Evolutionary conservation across 306 rosid species (phyloP), one percentile per base, ranked within the genome.

Genomic region (Parietaria judaica): DNA sequence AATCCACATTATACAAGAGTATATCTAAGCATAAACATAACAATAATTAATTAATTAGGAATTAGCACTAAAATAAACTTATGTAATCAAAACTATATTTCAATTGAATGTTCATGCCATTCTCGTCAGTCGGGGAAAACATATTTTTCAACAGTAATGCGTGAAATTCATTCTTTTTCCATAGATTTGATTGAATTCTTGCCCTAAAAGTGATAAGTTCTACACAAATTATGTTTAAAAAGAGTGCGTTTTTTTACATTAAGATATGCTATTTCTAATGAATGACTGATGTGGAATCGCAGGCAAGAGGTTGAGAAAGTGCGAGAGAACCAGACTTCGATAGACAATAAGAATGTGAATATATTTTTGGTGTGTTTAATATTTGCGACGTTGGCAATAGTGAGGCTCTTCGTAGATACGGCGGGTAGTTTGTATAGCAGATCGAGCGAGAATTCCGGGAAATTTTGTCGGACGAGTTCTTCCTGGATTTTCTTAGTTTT

Each of bases 271-370:
- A 9, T 53, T 53, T 53, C 11, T 6, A 53, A 53, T 7, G 15
- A 34, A 36, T 34, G 37, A 34, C 14, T 49, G 14, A n/a, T 1
- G 15, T 49, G 14, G 53, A 49, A 38, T 34, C 77, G 79, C 95
- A 92, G 98, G 66, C 81, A 71, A 11, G 94, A 92, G 74, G 80
- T 92, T 63, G 84, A 84, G 54, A 71, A 57, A 76, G 86, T 88
- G 31, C 66, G 70, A 64, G 78, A 78, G 80, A 86, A 80, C 66
- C 96, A 92, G 67, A 54, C 43, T 15, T 79, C 61, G 44, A 63
- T 92, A 72, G 99, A 92, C 73, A 82, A 84, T 70, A 86, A 92
- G 84, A 80, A 86, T 49, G 54, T 76, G 4, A 35, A 77, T 31
- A 74, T 86, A 53, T 84, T 92, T 74, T 34, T 76, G 39, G 52